Base-by-base conservation (phyloP, 2,329 filamentous ascomycete genomes). In the Claviceps spartinae region DNA sequence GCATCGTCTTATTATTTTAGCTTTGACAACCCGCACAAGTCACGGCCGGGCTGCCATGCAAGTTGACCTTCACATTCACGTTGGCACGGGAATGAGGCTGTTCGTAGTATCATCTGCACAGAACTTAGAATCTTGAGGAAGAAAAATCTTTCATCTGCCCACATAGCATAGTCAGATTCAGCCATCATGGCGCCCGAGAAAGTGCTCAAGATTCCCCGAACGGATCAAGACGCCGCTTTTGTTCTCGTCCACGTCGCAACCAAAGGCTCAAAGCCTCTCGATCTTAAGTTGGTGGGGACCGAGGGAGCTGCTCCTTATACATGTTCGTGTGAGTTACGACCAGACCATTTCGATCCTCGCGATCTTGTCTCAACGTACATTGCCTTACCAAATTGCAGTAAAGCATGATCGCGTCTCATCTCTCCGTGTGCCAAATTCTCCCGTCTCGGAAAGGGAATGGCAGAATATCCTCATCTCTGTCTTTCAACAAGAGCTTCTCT, bases 231-330 rank as follows among this genome's bases (percentile, higher is more conserved):
- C 46, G 69, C 71, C 47, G 66, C 71, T 16, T 81, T 76, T 56
- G 73, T 87, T 34, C 72, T 89, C 22, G 62, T 86, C 18, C 75
- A 85, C 59, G 75, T 82, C 52, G 70, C 71, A 2, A 68, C 75
- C 22, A 73, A 65, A 52, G 71, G 69, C 40, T 67, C 70, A 38
- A 72, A 72, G 53, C 72, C 75, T 1, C 68, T 88, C 34, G 82
- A 88, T 64, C 65, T 86, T 47, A 81, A 80, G 62, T 65, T 89
- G 34, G 72, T 83, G 37, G 85, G 77, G 37, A 88, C 84, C 34
- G 85, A 89, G 60, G 79, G 80, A 51, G 74, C 77, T 52, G 74
- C 72, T 47, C 75, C 81, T 6, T 86, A 82, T 65, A 69, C 73
- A 43, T 66, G 72, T 52, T 73, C 73, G 55, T 66, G 81, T 83